Percentiles rank a stretch among this genome's conserved stretches.
These are phyloP conservation scores for Grigorovia yakushimaensis DNA, from an alignment of 805 yeast species.

Conservation along the genomic window DNA sequence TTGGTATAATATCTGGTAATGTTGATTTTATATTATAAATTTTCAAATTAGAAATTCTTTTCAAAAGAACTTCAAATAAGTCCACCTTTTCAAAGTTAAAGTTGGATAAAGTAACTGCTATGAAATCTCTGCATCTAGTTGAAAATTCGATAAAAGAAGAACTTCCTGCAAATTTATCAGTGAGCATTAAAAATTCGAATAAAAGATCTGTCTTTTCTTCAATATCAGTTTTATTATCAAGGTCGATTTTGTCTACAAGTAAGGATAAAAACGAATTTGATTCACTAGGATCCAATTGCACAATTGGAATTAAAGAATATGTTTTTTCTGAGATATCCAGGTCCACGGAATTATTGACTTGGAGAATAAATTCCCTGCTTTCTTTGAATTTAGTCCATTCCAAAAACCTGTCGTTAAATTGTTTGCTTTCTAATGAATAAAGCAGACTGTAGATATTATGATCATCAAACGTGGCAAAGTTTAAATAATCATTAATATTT, in stretches of 20 bases:
- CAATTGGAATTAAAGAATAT: neutral
- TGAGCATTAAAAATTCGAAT: constrained; percentile 9
- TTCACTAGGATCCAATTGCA: neutral
- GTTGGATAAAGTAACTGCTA: neutral
- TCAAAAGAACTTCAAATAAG: neutral
- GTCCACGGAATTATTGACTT: neutral
- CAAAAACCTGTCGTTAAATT: neutral
- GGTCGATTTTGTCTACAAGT: constrained; percentile 8
- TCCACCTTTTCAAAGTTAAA: neutral
- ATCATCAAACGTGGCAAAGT: too few species aligned
- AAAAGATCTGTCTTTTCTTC: constrained; percentile 9
- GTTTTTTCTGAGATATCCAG: neutral
- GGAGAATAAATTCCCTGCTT: neutral
- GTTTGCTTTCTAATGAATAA: too few species aligned
- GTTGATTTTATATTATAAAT: neutral
- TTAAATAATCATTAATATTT: neutral
- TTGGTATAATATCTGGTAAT: neutral
- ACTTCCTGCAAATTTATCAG: constrained; percentile 9
- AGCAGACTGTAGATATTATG: too few species aligned
- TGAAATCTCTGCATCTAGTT: constrained; percentile 2
- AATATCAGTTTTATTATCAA: neutral
- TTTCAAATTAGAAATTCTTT: neutral
- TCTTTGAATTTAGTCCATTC: neutral
- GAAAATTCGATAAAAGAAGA: constrained; percentile 3
- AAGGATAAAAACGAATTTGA: constrained; percentile 5